Evolutionary conservation across 371 early-diverging fungal species (phyloP).

Genomic region (Zopfochytrium polystomum): DNA sequence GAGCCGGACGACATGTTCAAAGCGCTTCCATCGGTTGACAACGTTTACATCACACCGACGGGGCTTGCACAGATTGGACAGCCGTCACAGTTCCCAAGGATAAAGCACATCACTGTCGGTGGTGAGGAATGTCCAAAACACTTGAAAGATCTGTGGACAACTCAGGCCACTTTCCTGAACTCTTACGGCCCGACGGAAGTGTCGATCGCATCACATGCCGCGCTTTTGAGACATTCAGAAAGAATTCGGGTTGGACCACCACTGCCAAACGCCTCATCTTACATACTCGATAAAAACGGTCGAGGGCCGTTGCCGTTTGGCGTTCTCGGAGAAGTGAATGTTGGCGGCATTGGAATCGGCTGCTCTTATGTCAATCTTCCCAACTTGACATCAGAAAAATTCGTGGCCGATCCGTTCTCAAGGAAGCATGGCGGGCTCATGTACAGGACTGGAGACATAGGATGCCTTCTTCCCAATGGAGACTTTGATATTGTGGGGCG

Average conservation of each 20-base stretch:
- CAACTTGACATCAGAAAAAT: too few relatives aligned
- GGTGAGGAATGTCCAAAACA: slow-evolving; percentile 26
- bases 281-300: slow-evolving; percentile 14
- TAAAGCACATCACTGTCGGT: slow-evolving; percentile 15
- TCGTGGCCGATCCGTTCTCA: too few relatives aligned
- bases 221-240: neutral
- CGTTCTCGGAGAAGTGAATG: slow-evolving; percentile 23
- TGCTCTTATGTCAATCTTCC: slow-evolving; percentile 15
- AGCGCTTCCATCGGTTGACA: neutral
- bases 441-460: slow-evolving; percentile 25
- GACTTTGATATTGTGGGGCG: slow-evolving; percentile 29
- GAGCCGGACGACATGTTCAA: slow-evolving; percentile 9
- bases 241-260: slow-evolving; percentile 13
- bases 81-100: slow-evolving; percentile 9
- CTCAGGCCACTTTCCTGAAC: slow-evolving; percentile 19
- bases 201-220: slow-evolving; percentile 3
- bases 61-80: slow-evolving; percentile 14
- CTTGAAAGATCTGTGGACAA: slow-evolving; percentile 21
- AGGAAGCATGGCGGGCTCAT: too few relatives aligned
- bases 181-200: slow-evolving; percentile 37
- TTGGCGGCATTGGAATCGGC: slow-evolving; percentile 21
- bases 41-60: slow-evolving; percentile 26
- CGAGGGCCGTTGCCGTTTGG: slow-evolving; percentile 17
- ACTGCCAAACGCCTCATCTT: slow-evolving; percentile 2
- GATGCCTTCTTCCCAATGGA: slow-evolving; percentile 11